These are phyloP conservation scores for Aspergillus asperescens DNA, from an alignment of 495 filamentous ascomycete species.

Conservation along the genomic window DNA sequence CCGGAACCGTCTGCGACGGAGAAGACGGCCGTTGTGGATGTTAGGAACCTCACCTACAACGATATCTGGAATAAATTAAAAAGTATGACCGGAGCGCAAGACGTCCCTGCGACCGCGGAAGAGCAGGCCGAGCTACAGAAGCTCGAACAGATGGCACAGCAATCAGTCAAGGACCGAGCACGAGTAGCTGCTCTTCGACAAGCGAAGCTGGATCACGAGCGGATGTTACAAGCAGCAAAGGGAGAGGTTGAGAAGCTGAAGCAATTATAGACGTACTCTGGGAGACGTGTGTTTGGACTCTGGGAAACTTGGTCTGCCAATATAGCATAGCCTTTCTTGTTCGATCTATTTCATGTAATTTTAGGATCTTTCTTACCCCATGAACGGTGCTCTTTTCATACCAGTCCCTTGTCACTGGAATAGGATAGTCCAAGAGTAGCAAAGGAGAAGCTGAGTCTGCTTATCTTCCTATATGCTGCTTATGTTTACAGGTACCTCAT, in stretches of 20 bases:
- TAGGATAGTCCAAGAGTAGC: too few relatives aligned
- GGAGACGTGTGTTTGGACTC: constrained; percentile 6
- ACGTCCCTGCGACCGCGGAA: constrained; percentile 52
- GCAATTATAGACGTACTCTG: constrained; percentile 22
- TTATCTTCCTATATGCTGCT: too few relatives aligned
- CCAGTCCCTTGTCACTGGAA: too few relatives aligned
- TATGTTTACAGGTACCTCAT: too few relatives aligned
- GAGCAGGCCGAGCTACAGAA: constrained; percentile 56
- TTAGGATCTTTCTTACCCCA: constrained; percentile 18
- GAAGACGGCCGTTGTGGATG: constrained; percentile 30
- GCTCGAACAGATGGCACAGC: constrained; percentile 51
- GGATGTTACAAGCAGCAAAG: constrained; percentile 56
- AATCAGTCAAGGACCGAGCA: constrained; percentile 49
- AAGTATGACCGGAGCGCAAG: constrained; percentile 59
- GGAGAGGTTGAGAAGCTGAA: constrained; percentile 42
- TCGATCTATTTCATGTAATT: constrained; percentile 29
- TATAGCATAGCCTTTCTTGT: constrained; percentile 43
- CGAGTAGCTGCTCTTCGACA: constrained; percentile 51
- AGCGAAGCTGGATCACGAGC: constrained; percentile 56
- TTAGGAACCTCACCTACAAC: constrained; percentile 33
- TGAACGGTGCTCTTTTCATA: constrained; percentile 5
- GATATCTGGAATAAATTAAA: constrained; percentile 67
- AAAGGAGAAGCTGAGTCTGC: too few relatives aligned
- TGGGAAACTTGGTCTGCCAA: constrained; percentile 17
- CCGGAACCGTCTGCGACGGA: constrained; percentile 31